phyloP scores from a whole-genome alignment of 495 filamentous ascomycete genomes.

The Hypoxylon rickii region DNA sequence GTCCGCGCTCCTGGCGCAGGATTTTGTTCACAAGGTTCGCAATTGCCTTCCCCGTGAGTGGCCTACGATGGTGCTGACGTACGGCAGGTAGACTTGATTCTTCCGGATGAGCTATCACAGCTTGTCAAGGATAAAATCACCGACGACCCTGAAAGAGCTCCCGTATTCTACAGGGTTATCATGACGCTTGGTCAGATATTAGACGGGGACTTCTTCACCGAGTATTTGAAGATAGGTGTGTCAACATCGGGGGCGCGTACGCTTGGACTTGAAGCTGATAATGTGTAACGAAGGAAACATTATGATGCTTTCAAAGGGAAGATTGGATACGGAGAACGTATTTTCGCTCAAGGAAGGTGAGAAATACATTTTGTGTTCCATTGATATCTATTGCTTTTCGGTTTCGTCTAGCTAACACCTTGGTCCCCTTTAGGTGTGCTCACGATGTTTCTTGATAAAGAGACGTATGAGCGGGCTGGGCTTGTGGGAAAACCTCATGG shows the following conservation, averaged over 20 bases:
- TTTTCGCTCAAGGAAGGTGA: constrained; percentile 75
- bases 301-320: constrained; percentile 89
- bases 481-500: constrained; percentile 73
- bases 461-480: constrained; percentile 83
- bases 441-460: constrained; percentile 77
- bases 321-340: constrained; percentile 76
- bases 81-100: constrained; percentile 69
- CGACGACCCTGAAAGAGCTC: constrained; percentile 34
- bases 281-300: constrained; percentile 67
- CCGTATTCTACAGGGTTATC: constrained; percentile 69
- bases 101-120: constrained; percentile 70
- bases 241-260: not conserved
- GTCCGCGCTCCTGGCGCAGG: constrained; percentile 65
- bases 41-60: constrained; percentile 13
- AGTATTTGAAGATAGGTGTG: constrained; percentile 84
- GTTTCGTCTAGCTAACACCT: no score
- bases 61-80: not conserved
- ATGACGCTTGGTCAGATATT: constrained; percentile 75
- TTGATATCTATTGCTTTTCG: not conserved
- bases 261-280: not conserved
- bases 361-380: not conserved
- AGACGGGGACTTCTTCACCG: constrained; percentile 78
- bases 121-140: constrained; percentile 61
- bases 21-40: constrained; percentile 76
- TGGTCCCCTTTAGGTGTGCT: constrained; percentile 67